Evolutionary conservation across 768 basidiomycete genomes (phyloP).

Genomic region (Termitomyces sp.): DNA sequence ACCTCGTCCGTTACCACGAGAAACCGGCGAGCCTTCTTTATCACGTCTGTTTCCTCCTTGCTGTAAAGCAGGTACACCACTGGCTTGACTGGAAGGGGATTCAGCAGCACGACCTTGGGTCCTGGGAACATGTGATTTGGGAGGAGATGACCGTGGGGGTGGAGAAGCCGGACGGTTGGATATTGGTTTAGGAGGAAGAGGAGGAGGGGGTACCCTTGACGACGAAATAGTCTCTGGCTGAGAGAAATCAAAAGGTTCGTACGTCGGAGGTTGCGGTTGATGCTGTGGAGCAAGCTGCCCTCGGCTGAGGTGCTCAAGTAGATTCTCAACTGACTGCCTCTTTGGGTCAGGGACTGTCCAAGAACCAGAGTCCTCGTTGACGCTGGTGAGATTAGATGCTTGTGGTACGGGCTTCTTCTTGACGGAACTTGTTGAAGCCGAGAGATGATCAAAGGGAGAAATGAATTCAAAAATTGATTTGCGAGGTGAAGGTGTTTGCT

Average conservation of each 20-base stretch:
- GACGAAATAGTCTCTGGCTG: slow-evolving; percentile 36
- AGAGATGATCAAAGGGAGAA: slow-evolving; percentile 79
- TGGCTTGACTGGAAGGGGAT: slow-evolving; percentile 41
- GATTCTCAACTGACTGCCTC: slow-evolving; percentile 78
- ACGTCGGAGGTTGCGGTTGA: slow-evolving; percentile 32
- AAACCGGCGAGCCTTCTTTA: slow-evolving; percentile 68
- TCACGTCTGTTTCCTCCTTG: slow-evolving; percentile 39
- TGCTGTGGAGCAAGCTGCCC: slow-evolving; percentile 29
- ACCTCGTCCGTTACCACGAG: slow-evolving; percentile 37
- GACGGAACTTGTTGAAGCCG: slow-evolving; percentile 36
- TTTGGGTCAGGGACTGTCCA: slow-evolving; percentile 63
- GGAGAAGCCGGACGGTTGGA: slow-evolving; percentile 48
- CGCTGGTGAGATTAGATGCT: slow-evolving; percentile 32
- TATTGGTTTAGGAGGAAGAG: slow-evolving; percentile 56
- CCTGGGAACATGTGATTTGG: slow-evolving; percentile 50
- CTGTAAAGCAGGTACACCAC: slow-evolving; percentile 16
- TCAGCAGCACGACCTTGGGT: slow-evolving; percentile 45
- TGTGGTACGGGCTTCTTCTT: slow-evolving; percentile 72
- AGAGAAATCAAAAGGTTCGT: slow-evolving; percentile 46
- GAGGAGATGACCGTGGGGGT: slow-evolving; percentile 55
- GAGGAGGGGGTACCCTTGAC: slow-evolving; percentile 49
- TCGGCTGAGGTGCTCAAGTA: slow-evolving; percentile 68
- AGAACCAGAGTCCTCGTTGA: slow-evolving; percentile 50
- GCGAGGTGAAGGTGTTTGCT: slow-evolving; percentile 59
- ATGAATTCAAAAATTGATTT: slow-evolving; percentile 84